A percentile compares a stretch with the other conserved stretches of the same genome.
These are phyloP conservation scores for Multifurca ochricompacta DNA, from an alignment of 768 basidiomycete species.

Conservation along the genomic window DNA sequence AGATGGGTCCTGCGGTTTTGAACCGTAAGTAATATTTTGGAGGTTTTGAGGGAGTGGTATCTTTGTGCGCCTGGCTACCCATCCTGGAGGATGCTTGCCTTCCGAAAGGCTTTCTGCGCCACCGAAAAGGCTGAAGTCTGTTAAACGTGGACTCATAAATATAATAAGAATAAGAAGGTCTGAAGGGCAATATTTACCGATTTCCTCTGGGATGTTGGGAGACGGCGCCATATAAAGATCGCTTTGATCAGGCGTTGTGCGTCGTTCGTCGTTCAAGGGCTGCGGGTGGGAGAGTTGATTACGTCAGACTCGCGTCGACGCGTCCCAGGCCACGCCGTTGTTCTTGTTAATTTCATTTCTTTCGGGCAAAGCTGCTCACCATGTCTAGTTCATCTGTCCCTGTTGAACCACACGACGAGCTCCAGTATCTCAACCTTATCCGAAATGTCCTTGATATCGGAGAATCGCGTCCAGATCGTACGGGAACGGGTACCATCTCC, in stretches of 20 bases:
- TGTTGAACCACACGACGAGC: slow-evolving; percentile 57
- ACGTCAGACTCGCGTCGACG: slow-evolving; percentile 18
- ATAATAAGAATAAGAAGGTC: neutral
- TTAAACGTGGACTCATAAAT: neutral
- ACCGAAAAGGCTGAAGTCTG: slow-evolving; percentile 76
- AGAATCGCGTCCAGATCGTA: slow-evolving; percentile 79
- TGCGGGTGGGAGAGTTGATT: neutral
- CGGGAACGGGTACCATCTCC: slow-evolving; percentile 89
- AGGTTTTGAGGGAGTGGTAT: slow-evolving; percentile 38
- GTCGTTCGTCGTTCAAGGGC: too few species aligned
- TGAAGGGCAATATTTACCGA: neutral
- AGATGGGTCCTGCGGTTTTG: slow-evolving; percentile 61
- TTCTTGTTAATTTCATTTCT: too few species aligned
- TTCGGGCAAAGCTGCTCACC: too few species aligned
- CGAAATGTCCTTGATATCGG: slow-evolving; percentile 66
- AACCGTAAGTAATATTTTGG: slow-evolving; percentile 35
- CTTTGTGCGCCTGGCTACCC: slow-evolving; percentile 43
- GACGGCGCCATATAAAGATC: slow-evolving; percentile 21
- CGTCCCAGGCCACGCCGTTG: too few species aligned
- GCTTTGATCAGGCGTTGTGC: too few species aligned
- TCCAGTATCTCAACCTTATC: slow-evolving; percentile 85
- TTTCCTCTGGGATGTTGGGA: slow-evolving; percentile 18
- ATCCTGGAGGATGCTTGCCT: slow-evolving; percentile 33
- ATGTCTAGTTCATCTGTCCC: slow-evolving; percentile 1
- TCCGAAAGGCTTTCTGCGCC: slow-evolving; percentile 73